Conservation (phyloP, 192 early-diverging fungal genomes). For the Backusella mclennaniae region DNA sequence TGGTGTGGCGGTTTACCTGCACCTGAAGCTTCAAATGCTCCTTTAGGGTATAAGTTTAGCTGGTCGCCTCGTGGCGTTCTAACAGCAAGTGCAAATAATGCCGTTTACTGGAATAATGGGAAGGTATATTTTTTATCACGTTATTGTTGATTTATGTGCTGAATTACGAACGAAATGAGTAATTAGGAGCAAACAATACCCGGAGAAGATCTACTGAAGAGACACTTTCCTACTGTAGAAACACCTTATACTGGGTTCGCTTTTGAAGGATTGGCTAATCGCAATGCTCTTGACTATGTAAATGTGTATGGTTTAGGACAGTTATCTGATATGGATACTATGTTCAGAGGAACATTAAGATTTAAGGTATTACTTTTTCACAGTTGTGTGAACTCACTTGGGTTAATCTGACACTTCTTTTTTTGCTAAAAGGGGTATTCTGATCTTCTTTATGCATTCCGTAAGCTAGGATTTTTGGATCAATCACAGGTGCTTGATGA, state of each 20-base stretch:
- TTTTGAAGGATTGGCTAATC: constrained; percentile 93
- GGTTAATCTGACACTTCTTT: neutral
- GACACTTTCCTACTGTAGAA: constrained; percentile 68
- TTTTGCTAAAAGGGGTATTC: constrained; percentile 66
- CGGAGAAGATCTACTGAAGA: constrained; percentile 65
- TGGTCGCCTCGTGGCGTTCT: constrained; percentile 94
- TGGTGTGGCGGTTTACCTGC: constrained; percentile 96
- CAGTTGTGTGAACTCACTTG: neutral
- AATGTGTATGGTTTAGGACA: constrained; percentile 82
- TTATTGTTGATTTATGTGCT: neutral
- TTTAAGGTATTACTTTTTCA: constrained; percentile 53
- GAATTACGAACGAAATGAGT: constrained; percentile 8
- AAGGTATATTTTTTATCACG: constrained; percentile 40
- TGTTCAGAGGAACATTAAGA: constrained; percentile 94
- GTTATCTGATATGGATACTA: constrained; percentile 70
- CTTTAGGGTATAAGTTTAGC: constrained; percentile 93
- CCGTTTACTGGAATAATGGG: constrained; percentile 75
- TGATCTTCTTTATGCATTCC: constrained; percentile 80
- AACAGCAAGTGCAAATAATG: constrained; percentile 84
- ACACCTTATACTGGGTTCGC: constrained; percentile 82
- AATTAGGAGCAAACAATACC: constrained; percentile 59
- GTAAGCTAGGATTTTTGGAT: constrained; percentile 76
- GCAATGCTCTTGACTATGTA: constrained; percentile 88
- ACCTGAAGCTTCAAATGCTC: constrained; percentile 89
- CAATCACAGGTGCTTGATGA: constrained; percentile 35